A percentile compares a stretch with the other conserved stretches of the same genome.
phyloP scores from a whole-genome alignment of 148 eudicot genomes.

The Euryodendron excelsum region DNA sequence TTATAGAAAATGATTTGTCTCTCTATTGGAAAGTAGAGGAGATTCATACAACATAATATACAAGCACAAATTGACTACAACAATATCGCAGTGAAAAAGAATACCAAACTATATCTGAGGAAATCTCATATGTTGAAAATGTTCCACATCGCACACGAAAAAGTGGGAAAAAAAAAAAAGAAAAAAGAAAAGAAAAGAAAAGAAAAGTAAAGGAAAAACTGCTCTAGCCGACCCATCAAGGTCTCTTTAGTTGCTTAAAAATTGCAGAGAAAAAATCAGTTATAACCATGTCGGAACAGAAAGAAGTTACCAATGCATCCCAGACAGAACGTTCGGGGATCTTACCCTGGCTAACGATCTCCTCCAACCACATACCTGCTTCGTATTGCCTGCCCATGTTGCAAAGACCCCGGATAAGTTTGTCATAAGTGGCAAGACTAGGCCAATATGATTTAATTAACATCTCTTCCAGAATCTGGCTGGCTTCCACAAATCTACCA shows the following conservation, averaged over 20 bases:
- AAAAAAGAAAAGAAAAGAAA: too few species aligned
- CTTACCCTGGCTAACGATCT: slow-evolving; percentile 79
- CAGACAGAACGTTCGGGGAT: slow-evolving; percentile 53
- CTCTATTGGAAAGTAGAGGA: too few species aligned
- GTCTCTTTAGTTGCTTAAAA: slow-evolving; percentile 16
- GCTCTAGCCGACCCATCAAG: neutral
- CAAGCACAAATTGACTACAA: too few species aligned
- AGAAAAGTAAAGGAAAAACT: too few species aligned
- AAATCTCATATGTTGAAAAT: too few species aligned
- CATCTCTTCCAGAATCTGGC: slow-evolving; percentile 65
- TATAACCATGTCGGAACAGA: slow-evolving; percentile 31
- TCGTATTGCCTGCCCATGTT: slow-evolving; percentile 45
- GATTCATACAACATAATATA: too few species aligned
- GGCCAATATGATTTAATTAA: slow-evolving; percentile 57
- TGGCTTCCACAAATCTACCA: slow-evolving; percentile 63
- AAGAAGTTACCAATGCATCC: slow-evolving; percentile 52
- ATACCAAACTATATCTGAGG: too few species aligned
- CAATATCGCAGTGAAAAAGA: too few species aligned
- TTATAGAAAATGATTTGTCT: too few species aligned
- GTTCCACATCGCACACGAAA: too few species aligned
- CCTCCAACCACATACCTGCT: slow-evolving; percentile 84
- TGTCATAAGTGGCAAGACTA: slow-evolving; percentile 29
- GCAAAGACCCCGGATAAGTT: slow-evolving; percentile 73
- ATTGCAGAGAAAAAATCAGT: slow-evolving; percentile 19
- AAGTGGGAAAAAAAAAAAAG: too few species aligned